These are phyloP conservation scores for Ramalina intermedia DNA, from an alignment of 495 filamentous ascomycete genomes.

Conservation along the genomic window DNA sequence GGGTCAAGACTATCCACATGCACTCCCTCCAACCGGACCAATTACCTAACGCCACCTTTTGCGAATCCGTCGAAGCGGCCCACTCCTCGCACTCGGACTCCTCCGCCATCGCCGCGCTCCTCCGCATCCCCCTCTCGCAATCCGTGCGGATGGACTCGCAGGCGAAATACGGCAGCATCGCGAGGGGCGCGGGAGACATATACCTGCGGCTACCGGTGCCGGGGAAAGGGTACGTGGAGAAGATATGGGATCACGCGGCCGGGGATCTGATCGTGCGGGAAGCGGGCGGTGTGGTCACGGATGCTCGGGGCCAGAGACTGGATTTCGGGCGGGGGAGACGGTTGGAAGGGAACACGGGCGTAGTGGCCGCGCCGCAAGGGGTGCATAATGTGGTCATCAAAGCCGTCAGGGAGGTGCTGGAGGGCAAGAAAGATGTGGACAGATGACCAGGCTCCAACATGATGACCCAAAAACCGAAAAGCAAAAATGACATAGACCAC, in stretches of 20 bases:
- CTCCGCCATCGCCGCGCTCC: conserved; percentile 62
- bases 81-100: conserved; percentile 84
- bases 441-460: no score
- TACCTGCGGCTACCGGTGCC: conserved; percentile 71
- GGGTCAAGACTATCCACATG: conserved; percentile 54
- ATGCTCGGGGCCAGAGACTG: conserved; percentile 62
- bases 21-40: conserved; percentile 11
- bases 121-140: conserved; percentile 64
- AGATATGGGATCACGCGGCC: conserved; percentile 99
- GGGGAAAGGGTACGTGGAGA: conserved; percentile 81
- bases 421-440: conserved; percentile 24
- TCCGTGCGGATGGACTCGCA: conserved; percentile 93
- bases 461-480: no score
- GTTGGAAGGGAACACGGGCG: conserved; percentile 75
- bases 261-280: conserved; percentile 89
- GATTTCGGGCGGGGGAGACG: conserved; percentile 82
- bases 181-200: conserved; percentile 87
- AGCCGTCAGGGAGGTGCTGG: conserved; percentile 69
- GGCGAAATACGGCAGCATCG: conserved; percentile 92
- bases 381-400: conserved; percentile 64
- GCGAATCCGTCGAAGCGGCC: conserved; percentile 83
- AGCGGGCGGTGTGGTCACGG: conserved; percentile 82
- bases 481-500: no score
- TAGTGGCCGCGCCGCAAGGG: conserved; percentile 69
- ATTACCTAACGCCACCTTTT: conserved; percentile 57